Conservation (phyloP, 768 basidiomycete genomes). For the Tephrocybe rancida region DNA sequence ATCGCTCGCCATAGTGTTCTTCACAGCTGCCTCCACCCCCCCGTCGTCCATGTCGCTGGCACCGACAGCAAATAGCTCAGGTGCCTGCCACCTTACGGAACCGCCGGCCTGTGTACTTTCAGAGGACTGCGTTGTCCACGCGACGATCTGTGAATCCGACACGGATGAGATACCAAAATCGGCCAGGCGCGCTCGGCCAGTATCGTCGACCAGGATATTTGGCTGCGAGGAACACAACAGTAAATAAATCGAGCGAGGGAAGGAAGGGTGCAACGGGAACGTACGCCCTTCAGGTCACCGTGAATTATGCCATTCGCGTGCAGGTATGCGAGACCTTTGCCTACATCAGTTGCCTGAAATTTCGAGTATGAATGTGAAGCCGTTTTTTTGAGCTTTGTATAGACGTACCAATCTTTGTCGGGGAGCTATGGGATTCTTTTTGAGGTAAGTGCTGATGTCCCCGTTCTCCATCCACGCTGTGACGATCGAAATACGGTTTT, state of each 20-base stretch:
- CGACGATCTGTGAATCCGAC: slow-evolving; percentile 17
- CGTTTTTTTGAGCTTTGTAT: no score
- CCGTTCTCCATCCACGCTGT: slow-evolving; percentile 5
- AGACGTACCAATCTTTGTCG: neutral
- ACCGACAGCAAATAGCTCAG: slow-evolving; percentile 20
- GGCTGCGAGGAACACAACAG: slow-evolving; percentile 10
- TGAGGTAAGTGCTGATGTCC: neutral
- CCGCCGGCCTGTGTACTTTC: slow-evolving; percentile 8
- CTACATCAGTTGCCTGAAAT: neutral
- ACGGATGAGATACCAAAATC: slow-evolving; percentile 28
- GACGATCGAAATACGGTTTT: neutral
- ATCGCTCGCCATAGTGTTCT: slow-evolving; percentile 23
- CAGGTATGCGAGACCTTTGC: neutral
- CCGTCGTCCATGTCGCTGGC: no score
- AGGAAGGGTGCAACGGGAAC: neutral
- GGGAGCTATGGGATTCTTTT: neutral
- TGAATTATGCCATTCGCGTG: neutral
- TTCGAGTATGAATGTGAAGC: neutral
- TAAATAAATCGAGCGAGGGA: neutral
- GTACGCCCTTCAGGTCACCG: neutral
- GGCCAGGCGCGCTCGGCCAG: slow-evolving; percentile 22
- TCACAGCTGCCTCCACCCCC: neutral
- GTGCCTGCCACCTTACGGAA: slow-evolving; percentile 27
- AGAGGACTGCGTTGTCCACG: slow-evolving; percentile 15
- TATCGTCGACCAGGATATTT: slow-evolving; percentile 24